Evolutionary conservation across 495 filamentous ascomycete genomes (phyloP), one percentile per base, ranked within the genome.

Genomic region (Trichocladium uniseriatum): DNA sequence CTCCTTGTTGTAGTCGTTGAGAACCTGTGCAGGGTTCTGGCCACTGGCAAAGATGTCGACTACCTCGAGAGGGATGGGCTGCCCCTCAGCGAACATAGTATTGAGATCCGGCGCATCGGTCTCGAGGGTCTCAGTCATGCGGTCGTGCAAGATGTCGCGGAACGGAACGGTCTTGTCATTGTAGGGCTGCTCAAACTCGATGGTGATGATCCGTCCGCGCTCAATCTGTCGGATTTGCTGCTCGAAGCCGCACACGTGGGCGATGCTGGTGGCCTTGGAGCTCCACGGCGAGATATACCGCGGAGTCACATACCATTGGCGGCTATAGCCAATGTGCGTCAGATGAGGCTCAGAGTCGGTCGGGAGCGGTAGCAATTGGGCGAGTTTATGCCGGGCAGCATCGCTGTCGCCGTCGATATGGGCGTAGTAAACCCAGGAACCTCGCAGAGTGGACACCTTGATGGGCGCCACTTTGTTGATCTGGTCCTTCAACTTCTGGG

Each of bases 211-310:
- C 57, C 89, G 79, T 29, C 87, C 91, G 39, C 94, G 79, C 72
- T 98, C 92, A 49, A 97, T 87, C 37, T 90, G 81, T 61, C 84
- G 78, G 32, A 96, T 78, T 37, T 75, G 69, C 19, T 80, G 70
- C 50, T 79, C 76, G 38, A 95, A 68, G 18, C 86, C 89, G 64
- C 90, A 96, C n/a, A 95, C 90, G 48, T 89, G 79, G 32, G 90
- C 82, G 63, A 97, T 95, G 58, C 80, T 88, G 32, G 91, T 95
- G 32, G 91, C 92, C 60, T 95, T 88, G 42, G 90, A 94, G 63
- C 87, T 95, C 92, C 92, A 98, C 67, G 92, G 92, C 32, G 89
- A 95, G 53, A 94, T 89, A 31, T 90, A 95, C 42, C 92, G 78
- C 10, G 91, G 92, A 31, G 76, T 79, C 39, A 96, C 75, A 60